Evolutionary conservation across 352 stramenopile genomes (phyloP).

Genomic region (Phytopythium chamaehyphon): DNA sequence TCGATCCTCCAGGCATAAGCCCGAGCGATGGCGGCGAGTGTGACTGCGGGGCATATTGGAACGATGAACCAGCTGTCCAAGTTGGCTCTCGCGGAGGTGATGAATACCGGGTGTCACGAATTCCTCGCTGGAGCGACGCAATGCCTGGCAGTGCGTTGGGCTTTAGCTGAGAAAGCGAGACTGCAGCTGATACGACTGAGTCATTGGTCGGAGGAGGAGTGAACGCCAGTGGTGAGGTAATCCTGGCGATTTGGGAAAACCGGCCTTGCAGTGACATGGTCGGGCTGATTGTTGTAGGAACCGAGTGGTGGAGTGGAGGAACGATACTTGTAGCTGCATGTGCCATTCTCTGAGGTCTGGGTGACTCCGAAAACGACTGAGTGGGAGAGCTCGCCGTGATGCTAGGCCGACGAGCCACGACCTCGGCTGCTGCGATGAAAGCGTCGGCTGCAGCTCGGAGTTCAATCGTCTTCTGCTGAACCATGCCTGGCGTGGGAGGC

Average conservation of each 20-base stretch:
- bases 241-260: background rate
- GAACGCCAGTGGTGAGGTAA: background rate
- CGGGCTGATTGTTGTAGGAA: background rate
- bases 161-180: background rate
- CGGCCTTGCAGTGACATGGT: conserved; percentile 1
- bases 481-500: background rate
- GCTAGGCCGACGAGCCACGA: background rate
- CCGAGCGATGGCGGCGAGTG: background rate
- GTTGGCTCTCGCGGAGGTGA: background rate
- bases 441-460: conserved; percentile 1
- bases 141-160: conserved; percentile 18
- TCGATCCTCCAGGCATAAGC: background rate
- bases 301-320: background rate
- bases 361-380: background rate
- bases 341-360: background rate
- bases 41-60: background rate
- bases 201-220: conserved; percentile 2
- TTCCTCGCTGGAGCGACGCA: conserved; percentile 13
- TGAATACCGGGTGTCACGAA: conserved; percentile 1
- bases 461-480: conserved; percentile 2
- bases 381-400: background rate
- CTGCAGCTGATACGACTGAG: background rate
- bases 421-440: background rate
- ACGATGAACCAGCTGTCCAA: background rate
- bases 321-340: background rate